Percentiles rank a stretch among this genome's conserved stretches.
phyloP scores from a whole-genome alignment of 2,329 filamentous ascomycete species.

The Chaetothyriales sp. region DNA sequence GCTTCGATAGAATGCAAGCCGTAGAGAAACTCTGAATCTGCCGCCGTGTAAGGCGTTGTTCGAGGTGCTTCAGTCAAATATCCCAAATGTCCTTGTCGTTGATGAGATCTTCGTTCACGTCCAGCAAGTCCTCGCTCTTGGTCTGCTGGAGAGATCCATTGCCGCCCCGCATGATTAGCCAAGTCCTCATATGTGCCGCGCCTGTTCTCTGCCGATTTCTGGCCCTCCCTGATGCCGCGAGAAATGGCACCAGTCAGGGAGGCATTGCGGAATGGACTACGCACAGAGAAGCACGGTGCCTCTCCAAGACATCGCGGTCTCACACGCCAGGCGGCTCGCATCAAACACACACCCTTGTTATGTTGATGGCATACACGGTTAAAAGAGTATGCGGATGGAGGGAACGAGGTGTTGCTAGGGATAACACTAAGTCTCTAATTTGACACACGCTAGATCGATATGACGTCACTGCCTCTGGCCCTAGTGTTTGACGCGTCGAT shows the following conservation, averaged over 20 bases:
- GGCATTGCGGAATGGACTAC: slow-evolving; percentile 20
- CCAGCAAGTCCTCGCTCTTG: background rate
- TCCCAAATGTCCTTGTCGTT: background rate
- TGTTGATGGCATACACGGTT: background rate
- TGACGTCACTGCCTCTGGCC: too few relatives aligned
- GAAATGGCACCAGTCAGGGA: slow-evolving; percentile 58
- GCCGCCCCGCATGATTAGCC: background rate
- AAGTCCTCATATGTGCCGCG: background rate
- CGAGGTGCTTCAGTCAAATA: background rate
- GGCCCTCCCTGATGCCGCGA: slow-evolving; percentile 43
- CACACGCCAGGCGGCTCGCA: background rate
- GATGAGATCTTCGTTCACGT: background rate
- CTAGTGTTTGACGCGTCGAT: too few relatives aligned
- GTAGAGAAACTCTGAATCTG: slow-evolving; percentile 84
- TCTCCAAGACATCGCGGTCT: background rate
- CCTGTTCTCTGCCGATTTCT: slow-evolving; percentile 2
- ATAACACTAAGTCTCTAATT: too few relatives aligned
- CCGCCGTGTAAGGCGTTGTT: slow-evolving; percentile 58
- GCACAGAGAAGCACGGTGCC: background rate
- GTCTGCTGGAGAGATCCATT: background rate
- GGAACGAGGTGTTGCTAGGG: too few relatives aligned
- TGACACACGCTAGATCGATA: too few relatives aligned
- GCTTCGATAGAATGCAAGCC: slow-evolving; percentile 69
- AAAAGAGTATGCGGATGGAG: too few relatives aligned
- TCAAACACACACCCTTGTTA: background rate